Conservation (phyloP, 805 yeast species). For the Jamesozyma spencerorum region DNA sequence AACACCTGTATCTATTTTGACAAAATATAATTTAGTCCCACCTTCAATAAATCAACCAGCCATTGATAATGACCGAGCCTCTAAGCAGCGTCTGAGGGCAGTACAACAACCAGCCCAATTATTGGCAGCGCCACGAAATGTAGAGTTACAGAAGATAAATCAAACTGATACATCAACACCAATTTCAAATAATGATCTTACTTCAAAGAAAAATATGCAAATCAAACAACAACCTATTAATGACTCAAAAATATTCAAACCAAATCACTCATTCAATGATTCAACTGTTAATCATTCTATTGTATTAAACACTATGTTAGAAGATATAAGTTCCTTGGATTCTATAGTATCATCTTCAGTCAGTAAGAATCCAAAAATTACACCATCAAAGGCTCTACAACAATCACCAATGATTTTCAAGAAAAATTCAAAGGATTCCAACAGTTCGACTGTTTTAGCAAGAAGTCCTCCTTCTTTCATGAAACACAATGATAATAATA, state of each 20-base stretch:
- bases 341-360: slow-evolving; percentile 24
- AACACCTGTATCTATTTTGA: slow-evolving; percentile 24
- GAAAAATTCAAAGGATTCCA: slow-evolving; percentile 43
- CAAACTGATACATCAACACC: no score
- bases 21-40: slow-evolving; percentile 22
- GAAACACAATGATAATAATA: neutral
- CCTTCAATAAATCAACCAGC: slow-evolving; percentile 8
- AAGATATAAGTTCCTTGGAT: slow-evolving; percentile 19
- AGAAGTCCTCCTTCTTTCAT: neutral
- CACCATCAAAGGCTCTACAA: slow-evolving; percentile 11
- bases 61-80: neutral
- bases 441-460: neutral
- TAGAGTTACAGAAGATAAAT: no score
- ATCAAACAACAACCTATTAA: neutral
- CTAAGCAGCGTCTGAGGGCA: no score
- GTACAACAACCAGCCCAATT: no score
- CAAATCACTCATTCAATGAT: neutral
- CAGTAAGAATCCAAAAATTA: slow-evolving; percentile 11
- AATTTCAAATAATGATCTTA: no score
- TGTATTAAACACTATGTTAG: slow-evolving; percentile 12
- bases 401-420: slow-evolving; percentile 20
- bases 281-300: neutral
- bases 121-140: no score
- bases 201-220: no score
- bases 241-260: neutral